phyloP scores from a whole-genome alignment of 352 stramenopile genomes.

The Phytophthora constricta region DNA sequence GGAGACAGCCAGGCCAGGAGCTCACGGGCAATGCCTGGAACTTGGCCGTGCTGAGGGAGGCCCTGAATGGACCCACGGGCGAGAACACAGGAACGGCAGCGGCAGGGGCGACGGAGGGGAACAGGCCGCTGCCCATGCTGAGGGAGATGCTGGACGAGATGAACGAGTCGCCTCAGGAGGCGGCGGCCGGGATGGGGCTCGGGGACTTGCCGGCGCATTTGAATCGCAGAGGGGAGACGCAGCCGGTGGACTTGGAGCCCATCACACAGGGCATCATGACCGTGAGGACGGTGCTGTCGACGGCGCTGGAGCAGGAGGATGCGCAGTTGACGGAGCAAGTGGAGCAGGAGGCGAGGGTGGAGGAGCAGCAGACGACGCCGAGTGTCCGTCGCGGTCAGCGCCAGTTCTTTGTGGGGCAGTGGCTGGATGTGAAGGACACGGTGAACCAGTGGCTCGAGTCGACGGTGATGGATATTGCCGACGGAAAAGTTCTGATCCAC shows the following conservation, averaged over 20 bases:
- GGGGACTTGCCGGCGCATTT: conserved; percentile 1
- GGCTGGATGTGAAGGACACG: conserved; percentile 97
- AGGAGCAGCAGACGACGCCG: conserved; percentile 4
- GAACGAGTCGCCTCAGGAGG: conserved; percentile 31
- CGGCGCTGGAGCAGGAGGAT: no score
- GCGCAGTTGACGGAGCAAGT: not conserved
- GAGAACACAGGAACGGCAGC: not conserved
- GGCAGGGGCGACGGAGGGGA: no score
- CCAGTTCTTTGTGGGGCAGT: conserved; percentile 93
- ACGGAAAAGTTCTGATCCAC: conserved; percentile 93
- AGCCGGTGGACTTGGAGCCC: conserved; percentile 53
- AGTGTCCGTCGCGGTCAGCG: conserved; percentile 41
- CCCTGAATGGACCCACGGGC: conserved; percentile 30
- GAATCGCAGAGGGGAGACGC: not conserved
- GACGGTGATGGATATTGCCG: conserved; percentile 92
- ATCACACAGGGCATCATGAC: conserved; percentile 64
- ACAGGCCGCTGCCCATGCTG: conserved; percentile 42
- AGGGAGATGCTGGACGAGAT: conserved; percentile 50
- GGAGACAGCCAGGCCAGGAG: conserved; percentile 24
- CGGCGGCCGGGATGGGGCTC: conserved; percentile 42
- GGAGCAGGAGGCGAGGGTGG: not conserved
- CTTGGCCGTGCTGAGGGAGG: conserved; percentile 62
- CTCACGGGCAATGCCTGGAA: conserved; percentile 61
- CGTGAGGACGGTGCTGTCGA: conserved; percentile 62
- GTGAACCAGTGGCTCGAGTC: conserved; percentile 99